Conservation (phyloP, 129 eudicot species). For the Flaveria ramosissima region DNA sequence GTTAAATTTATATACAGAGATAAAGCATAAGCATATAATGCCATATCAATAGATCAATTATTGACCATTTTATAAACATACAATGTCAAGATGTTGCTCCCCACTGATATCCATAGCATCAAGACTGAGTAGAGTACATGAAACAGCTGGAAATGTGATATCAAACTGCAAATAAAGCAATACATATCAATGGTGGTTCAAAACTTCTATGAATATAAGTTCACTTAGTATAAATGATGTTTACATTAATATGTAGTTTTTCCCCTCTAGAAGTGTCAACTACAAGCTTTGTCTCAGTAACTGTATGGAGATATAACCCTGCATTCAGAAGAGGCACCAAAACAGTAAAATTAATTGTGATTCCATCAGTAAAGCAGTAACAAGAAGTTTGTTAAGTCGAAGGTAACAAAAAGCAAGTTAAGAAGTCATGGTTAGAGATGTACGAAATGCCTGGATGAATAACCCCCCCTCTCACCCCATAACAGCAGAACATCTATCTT, state of each 20-base stretch:
- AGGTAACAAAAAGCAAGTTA: not conserved
- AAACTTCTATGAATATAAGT: slow-evolving; percentile 5
- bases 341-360: not conserved
- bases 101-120: slow-evolving; percentile 99
- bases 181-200: slow-evolving; percentile 16
- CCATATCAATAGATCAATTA: slow-evolving; percentile 1
- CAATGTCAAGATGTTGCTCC: slow-evolving; percentile 95
- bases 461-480: no score
- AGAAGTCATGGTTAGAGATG: not conserved
- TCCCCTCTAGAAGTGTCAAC: slow-evolving; percentile 98
- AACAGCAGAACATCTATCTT: no score
- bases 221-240: slow-evolving; percentile 3
- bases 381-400: not conserved
- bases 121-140: slow-evolving; percentile 85
- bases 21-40: not conserved
- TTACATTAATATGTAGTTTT: slow-evolving; percentile 84
- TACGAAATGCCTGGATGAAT: not conserved
- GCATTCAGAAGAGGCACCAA: slow-evolving; percentile 38
- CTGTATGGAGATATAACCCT: slow-evolving; percentile 85
- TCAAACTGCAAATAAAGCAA: slow-evolving; percentile 77
- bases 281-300: slow-evolving; percentile 85
- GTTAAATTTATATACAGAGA: not conserved
- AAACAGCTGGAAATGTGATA: slow-evolving; percentile 88
- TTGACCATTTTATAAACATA: slow-evolving; percentile 42
- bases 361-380: not conserved